Conservation (phyloP, 2,329 filamentous ascomycete genomes). For the Cladosporium sp. region DNA sequence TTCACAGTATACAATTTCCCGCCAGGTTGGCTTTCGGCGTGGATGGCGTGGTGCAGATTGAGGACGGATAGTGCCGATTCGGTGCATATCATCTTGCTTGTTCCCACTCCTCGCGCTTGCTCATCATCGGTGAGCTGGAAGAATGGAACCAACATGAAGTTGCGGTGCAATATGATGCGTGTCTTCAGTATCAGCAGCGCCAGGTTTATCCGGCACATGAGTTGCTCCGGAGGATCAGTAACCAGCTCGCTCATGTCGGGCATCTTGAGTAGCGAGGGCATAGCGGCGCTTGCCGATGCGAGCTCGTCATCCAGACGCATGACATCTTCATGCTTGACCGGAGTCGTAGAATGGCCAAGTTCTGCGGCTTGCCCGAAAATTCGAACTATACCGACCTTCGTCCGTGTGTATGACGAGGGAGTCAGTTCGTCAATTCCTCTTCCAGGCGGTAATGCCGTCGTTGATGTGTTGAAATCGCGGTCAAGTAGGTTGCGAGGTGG, state of each 20-base stretch:
- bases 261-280: slow-evolving; percentile 35
- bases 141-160: slow-evolving; percentile 39
- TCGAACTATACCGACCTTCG: slow-evolving; percentile 29
- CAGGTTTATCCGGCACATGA: slow-evolving; percentile 48
- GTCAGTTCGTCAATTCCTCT: slow-evolving; percentile 28
- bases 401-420: slow-evolving; percentile 30
- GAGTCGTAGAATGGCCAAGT: slow-evolving; percentile 31
- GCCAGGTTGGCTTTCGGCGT: slow-evolving; percentile 41
- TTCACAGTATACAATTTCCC: slow-evolving; percentile 39
- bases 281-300: slow-evolving; percentile 27
- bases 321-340: slow-evolving; percentile 33
- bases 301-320: slow-evolving; percentile 34
- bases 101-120: slow-evolving; percentile 26
- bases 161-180: slow-evolving; percentile 49
- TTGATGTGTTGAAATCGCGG: slow-evolving; percentile 35
- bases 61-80: slow-evolving; percentile 45
- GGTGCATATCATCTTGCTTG: slow-evolving; percentile 38
- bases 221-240: slow-evolving; percentile 43
- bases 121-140: slow-evolving; percentile 25
- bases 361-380: slow-evolving; percentile 37
- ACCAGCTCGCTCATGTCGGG: slow-evolving; percentile 37
- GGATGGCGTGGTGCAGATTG: slow-evolving; percentile 44
- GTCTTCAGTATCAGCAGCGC: slow-evolving; percentile 48
- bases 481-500: slow-evolving; percentile 42
- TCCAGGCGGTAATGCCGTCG: slow-evolving; percentile 32